These are phyloP conservation scores for Backusella australiensis DNA, from an alignment of 192 early-diverging fungal genomes.

Conservation along the genomic window DNA sequence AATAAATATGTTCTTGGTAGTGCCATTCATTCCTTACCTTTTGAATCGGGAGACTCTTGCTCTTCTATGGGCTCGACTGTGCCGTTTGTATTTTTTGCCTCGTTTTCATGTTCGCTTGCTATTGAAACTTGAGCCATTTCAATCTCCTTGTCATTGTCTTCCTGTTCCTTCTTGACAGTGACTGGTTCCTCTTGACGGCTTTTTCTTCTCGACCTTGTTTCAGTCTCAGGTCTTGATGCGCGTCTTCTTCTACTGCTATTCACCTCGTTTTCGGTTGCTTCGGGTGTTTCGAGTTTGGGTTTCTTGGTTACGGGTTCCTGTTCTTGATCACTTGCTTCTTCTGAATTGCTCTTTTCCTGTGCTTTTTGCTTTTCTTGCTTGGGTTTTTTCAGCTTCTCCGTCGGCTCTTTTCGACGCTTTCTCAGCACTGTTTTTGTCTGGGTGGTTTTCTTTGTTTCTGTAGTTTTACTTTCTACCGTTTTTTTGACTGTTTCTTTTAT, in stretches of 20 bases:
- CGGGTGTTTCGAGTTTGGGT: background rate
- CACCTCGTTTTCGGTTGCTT: background rate
- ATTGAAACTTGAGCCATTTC: background rate
- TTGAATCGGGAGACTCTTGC: background rate
- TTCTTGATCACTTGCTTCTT: background rate
- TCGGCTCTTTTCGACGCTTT: conserved; percentile 6
- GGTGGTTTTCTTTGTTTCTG: background rate
- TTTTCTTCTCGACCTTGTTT: conserved; percentile 3
- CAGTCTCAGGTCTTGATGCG: conserved; percentile 4
- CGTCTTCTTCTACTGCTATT: background rate
- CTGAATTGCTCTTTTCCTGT: background rate
- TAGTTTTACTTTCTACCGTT: background rate
- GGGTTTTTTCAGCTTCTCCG: background rate
- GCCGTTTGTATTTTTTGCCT: background rate
- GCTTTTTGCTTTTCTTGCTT: background rate
- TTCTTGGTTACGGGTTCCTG: background rate
- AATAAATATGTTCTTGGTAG: too few species aligned
- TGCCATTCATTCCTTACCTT: background rate
- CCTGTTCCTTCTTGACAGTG: background rate
- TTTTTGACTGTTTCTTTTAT: background rate
- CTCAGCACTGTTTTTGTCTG: background rate
- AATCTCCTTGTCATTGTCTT: background rate
- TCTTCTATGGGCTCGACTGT: background rate
- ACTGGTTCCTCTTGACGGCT: conserved; percentile 5
- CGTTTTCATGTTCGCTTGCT: background rate